Conservation (phyloP, 441 rosid species). For the Pelargonium fulgidum region DNA sequence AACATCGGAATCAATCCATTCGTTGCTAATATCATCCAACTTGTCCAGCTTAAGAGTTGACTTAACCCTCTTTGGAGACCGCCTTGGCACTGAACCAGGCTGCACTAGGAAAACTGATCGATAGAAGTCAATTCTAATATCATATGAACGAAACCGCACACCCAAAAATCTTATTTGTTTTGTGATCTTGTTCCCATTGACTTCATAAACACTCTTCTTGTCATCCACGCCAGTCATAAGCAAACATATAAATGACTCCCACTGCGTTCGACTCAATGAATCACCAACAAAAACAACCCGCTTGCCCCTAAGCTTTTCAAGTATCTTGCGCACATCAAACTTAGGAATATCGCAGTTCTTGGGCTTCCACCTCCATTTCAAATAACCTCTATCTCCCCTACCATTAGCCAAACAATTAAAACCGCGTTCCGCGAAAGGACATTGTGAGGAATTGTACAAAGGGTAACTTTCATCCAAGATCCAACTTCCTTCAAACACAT, state of each 20-base stretch:
- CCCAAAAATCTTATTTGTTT: constrained; percentile 51
- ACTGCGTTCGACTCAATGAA: constrained; percentile 64
- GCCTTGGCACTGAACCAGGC: constrained; percentile 42
- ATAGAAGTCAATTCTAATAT: constrained; percentile 53
- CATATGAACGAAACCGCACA: constrained; percentile 39
- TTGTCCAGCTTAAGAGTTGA: constrained; percentile 44
- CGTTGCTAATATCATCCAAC: constrained; percentile 54
- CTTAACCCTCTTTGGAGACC: constrained; percentile 60
- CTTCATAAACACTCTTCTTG: constrained; percentile 51
- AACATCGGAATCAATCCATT: constrained; percentile 65
- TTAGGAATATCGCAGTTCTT: constrained; percentile 49
- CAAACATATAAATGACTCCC: constrained; percentile 65
- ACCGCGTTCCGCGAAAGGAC: constrained; percentile 57
- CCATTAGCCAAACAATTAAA: constrained; percentile 64
- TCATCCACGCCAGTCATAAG: constrained; percentile 67
- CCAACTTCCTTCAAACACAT: constrained; percentile 55
- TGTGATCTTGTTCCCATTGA: constrained; percentile 48
- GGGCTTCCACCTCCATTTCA: constrained; percentile 68
- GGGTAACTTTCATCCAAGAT: constrained; percentile 50
- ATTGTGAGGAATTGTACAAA: constrained; percentile 50
- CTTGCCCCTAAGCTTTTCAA: constrained; percentile 51
- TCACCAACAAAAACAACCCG: constrained; percentile 64
- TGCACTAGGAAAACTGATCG: constrained; percentile 59
- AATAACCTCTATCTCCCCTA: constrained; percentile 45
- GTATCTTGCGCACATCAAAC: constrained; percentile 37